Conservation (phyloP, 164 flowering plant species). For the Warburgia ugandensis region DNA sequence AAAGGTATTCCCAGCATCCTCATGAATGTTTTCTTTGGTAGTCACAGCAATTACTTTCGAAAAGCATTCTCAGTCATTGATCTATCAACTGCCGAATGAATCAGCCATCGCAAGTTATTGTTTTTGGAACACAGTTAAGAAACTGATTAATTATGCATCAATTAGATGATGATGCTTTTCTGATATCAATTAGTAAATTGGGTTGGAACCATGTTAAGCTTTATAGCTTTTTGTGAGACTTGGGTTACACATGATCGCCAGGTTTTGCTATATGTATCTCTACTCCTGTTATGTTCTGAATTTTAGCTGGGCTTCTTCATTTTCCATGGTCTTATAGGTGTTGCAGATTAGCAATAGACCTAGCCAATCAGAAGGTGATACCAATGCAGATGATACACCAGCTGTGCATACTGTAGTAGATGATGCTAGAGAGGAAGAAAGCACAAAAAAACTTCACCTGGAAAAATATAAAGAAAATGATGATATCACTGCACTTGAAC, state of each 20-base stretch:
- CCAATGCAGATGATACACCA: conserved; percentile 12
- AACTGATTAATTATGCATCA: too few species aligned
- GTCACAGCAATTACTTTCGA: not conserved
- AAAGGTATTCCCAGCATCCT: conserved; percentile 40
- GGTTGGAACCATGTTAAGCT: too few species aligned
- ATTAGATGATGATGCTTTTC: too few species aligned
- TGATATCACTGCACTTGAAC: conserved; percentile 11
- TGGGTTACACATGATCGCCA: too few species aligned
- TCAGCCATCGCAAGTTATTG: too few species aligned
- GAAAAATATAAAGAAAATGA: conserved; percentile 25
- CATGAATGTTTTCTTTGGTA: not conserved
- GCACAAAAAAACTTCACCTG: conserved; percentile 1
- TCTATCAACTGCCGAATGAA: not conserved
- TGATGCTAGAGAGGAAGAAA: conserved; percentile 15
- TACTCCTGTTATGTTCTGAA: too few species aligned
- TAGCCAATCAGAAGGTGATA: conserved; percentile 20
- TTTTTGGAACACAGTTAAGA: too few species aligned
- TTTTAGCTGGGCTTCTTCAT: too few species aligned
- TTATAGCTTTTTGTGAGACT: too few species aligned
- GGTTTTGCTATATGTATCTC: too few species aligned
- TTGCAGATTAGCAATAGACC: conserved; percentile 34
- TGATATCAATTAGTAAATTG: too few species aligned
- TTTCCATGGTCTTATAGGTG: too few species aligned
- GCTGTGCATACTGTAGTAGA: conserved; percentile 14
- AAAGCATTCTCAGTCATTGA: not conserved